Conservation (phyloP, 176 grass and related monocot genomes). For the Elymus sibiricus region DNA sequence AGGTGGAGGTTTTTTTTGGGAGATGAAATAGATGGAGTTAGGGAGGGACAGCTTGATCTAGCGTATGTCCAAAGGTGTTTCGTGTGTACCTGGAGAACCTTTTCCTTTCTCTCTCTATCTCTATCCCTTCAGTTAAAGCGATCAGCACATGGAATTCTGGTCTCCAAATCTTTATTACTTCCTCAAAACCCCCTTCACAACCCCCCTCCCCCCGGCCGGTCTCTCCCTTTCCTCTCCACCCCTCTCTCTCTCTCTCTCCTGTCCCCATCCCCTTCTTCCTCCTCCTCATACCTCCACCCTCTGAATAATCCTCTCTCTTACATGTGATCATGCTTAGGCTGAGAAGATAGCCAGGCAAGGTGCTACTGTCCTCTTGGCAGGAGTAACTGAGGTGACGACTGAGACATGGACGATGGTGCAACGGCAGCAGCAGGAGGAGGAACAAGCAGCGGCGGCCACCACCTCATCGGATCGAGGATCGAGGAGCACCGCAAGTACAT, state of each 20-base stretch:
- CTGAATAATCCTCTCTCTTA: constrained; percentile 9
- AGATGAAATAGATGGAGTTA: not conserved
- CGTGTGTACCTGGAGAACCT: constrained; percentile 52
- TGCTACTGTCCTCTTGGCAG: not conserved
- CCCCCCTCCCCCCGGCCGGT: not conserved
- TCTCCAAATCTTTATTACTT: constrained; percentile 60
- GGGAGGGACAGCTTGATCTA: constrained; percentile 39
- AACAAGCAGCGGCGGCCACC: not conserved
- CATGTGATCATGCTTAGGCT: constrained; percentile 49
- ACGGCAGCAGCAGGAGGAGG: not conserved
- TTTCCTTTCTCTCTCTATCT: constrained; percentile 40
- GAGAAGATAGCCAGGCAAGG: constrained; percentile 6
- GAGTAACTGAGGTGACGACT: not conserved
- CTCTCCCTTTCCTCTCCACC: constrained; percentile 26
- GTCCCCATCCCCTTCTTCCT: constrained; percentile 8
- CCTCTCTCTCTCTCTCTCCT: not conserved
- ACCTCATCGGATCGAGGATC: constrained; percentile 37
- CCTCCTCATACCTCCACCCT: not conserved
- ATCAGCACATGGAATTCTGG: constrained; percentile 58
- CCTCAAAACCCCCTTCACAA: constrained; percentile 27
- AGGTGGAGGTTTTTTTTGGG: not conserved
- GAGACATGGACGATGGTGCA: constrained; percentile 39
- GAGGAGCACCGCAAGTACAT: constrained; percentile 61
- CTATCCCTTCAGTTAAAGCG: constrained; percentile 65
- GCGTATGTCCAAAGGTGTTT: constrained; percentile 65